Conservation (phyloP, 1,284 basidiomycete species). For the Pholiota adiposa region DNA sequence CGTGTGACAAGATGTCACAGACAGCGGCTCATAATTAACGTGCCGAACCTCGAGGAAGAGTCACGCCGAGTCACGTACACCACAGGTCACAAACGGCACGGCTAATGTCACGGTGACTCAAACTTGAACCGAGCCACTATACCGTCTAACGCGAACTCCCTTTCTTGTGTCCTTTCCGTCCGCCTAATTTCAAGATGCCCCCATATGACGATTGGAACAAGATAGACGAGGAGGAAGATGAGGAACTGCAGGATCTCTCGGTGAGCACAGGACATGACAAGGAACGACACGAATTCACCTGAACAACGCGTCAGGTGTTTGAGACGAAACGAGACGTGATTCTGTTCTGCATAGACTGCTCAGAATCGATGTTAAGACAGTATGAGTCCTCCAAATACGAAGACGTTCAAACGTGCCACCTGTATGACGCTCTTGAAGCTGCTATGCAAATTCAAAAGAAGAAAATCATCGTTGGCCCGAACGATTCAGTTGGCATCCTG, state of each 20-base stretch:
- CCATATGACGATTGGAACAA: slow-evolving; percentile 76
- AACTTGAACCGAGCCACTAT: not conserved
- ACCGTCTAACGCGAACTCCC: not conserved
- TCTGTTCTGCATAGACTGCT: slow-evolving; percentile 93
- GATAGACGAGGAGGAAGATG: slow-evolving; percentile 76
- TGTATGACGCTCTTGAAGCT: slow-evolving; percentile 77
- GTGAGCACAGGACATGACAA: slow-evolving; percentile 41
- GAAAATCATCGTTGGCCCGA: slow-evolving; percentile 88
- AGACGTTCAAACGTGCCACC: slow-evolving; percentile 64
- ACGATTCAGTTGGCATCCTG: slow-evolving; percentile 87
- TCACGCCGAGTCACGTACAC: not conserved
- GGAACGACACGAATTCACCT: not conserved
- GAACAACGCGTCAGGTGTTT: slow-evolving; percentile 51
- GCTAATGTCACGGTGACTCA: not conserved
- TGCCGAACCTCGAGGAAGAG: too few species aligned
- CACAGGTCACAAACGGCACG: not conserved
- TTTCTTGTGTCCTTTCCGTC: too few species aligned
- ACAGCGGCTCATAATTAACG: too few species aligned
- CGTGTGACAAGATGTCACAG: not conserved
- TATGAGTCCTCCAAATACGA: slow-evolving; percentile 66
- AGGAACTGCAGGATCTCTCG: slow-evolving; percentile 72
- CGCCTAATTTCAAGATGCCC: slow-evolving; percentile 19
- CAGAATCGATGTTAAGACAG: slow-evolving; percentile 83
- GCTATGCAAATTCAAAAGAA: slow-evolving; percentile 86
- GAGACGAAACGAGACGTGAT: slow-evolving; percentile 83